Base-by-base conservation (phyloP, 345 rosid genomes). In the Brassica incana region DNA sequence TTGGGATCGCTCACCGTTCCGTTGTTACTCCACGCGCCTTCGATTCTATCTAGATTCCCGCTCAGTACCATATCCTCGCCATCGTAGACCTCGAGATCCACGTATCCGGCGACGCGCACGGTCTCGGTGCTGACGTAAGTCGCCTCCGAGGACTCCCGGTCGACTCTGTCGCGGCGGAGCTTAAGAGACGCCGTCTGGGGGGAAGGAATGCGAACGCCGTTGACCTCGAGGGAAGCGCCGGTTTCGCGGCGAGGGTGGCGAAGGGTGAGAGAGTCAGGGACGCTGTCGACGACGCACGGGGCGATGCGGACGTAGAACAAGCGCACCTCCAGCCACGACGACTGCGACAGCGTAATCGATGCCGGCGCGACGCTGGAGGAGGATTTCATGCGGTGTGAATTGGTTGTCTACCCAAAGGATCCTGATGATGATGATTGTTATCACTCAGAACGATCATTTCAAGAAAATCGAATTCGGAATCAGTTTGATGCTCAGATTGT, bases 241-340 rank as follows among this genome's bases (percentile, higher is more conserved):
- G 88, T 84, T 69, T 88, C 91, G 29, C 90, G 93, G 61, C 88
- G 95, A 74, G 87, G 84, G 62, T 92, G 90, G 69, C 87, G 87
- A 65, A 92, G 92, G 48, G 80, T 90, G 33, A 94, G 92, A 78
- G 71, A 89, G 27, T 88, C 89, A 6, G 97, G 95, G 32, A 90
- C 94, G 65, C 75, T 73, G 25, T 86, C 89, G 69, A 85, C 76
- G 18, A 81, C 81, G 78, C 91, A 90, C 2, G 93, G 91, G 8
- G 91, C 60, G 71, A 92, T 82, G 15, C 98, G 88, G 1, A 92
- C 97, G 74, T 94, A 94, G 80, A 92, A 92, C 71, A 94, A 83
- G 61, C 97, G 88, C 77, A 90, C 89, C 85, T 94, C 98, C n/a
- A 94, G 88, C 92, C 95, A 88, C n/a, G 88, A 81, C 8, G 91